phyloP scores from a whole-genome alignment of 495 filamentous ascomycete genomes.

The Bryoglossum gracile region DNA sequence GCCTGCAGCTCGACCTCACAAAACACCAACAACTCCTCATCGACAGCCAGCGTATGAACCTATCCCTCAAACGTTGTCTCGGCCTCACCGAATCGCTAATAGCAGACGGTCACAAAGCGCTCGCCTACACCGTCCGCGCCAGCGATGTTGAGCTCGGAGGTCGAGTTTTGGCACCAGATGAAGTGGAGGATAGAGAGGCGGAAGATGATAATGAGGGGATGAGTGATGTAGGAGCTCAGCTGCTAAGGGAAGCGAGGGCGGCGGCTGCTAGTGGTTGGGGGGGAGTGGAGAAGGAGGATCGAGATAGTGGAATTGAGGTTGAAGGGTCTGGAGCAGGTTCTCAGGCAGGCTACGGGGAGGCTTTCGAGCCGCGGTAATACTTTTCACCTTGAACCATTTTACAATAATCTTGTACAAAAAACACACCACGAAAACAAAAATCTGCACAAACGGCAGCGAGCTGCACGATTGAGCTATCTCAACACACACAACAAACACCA shows the following conservation, averaged over 20 bases:
- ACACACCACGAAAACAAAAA: constrained; percentile 1
- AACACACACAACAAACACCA: constrained; percentile 1
- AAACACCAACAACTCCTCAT: constrained; percentile 82
- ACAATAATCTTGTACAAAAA: neutral
- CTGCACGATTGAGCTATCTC: neutral
- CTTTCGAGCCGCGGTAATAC: constrained; percentile 2
- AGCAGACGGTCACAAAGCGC: constrained; percentile 74
- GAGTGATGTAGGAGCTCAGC: constrained; percentile 14
- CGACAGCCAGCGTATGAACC: constrained; percentile 90
- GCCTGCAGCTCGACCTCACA: constrained; percentile 71
- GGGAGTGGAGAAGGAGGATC: constrained; percentile 31
- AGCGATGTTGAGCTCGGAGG: constrained; percentile 79
- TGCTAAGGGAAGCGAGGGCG: constrained; percentile 19
- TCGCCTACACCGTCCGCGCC: constrained; percentile 69
- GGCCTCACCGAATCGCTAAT: constrained; percentile 85
- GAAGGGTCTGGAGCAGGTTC: constrained; percentile 9
- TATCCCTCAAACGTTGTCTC: constrained; percentile 81
- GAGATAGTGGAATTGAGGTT: constrained; percentile 47
- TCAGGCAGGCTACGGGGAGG: neutral
- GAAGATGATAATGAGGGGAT: constrained; percentile 21
- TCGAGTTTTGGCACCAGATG: constrained; percentile 60
- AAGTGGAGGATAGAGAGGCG: constrained; percentile 33
- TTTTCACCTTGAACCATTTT: neutral
- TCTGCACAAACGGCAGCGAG: neutral
- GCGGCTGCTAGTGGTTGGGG: constrained; percentile 24